Evolutionary conservation across 176 grass and related monocot species (phyloP), one percentile per base, ranked within the genome.

Genomic region (Neostapfia colusana): DNA sequence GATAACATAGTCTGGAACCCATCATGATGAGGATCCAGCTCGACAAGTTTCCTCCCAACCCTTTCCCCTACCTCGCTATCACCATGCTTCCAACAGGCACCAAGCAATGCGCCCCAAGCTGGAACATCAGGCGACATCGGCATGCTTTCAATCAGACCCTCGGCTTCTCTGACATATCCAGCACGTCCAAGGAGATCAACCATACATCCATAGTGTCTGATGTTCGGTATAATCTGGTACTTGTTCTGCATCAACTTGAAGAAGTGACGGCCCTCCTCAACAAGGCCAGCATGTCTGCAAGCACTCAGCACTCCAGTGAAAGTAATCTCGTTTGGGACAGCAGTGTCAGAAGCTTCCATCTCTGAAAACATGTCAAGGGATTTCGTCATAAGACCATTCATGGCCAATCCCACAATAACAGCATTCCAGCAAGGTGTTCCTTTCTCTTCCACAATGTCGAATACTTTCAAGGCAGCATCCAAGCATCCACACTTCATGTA

Each of bases 171-270:
- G 20, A 97, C 83, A 76, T 87, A 86, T 40, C 92, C 92, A 74
- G 86, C 94, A 83, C 81, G 88, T 62, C 94, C 88, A 81, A 97
- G 71, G 48, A 97, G 91, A 93, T 97, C 94, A 49, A 97, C 81
- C 91, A 97, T 93, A 85, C 95, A 97, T 79, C 91, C 84, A 43
- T 85, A 97, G 66, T 97, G 89, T 77, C 80, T 89, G 70, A 81
- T 89, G 77, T 98, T 93, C 24, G 91, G 89, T 73, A 56, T 11
- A 73, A 97, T 93, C 68, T 65, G 74, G 79, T 97, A 91, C 65
- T 82, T 86, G 40, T 86, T 34, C 63, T 76, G 81, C 94, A 97
- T 97, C 63, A 88, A 82, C 16, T 88, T 79, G 78, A 97, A 95
- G 82, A 89, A 89, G 21, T 76, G 82, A 8, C 79, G 86, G 27